phyloP scores from a whole-genome alignment of 805 yeast species.

The Phaffomyces thermotolerans region DNA sequence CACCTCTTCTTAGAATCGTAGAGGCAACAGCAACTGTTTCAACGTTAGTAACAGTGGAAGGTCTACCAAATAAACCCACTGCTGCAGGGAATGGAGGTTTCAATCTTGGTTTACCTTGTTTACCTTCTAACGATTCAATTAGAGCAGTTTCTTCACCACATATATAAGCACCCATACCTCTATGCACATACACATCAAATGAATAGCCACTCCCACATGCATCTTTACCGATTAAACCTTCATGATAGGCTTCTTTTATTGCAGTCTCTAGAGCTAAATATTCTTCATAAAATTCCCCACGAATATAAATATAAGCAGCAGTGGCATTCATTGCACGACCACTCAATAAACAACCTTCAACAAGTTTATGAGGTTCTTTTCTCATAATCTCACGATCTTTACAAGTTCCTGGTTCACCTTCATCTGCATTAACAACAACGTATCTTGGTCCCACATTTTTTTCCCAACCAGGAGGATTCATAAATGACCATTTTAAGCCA shows the following conservation, averaged over 20 bases:
- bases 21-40: slow-evolving; percentile 91
- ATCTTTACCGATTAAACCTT: slow-evolving; percentile 73
- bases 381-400: slow-evolving; percentile 88
- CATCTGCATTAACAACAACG: slow-evolving; percentile 87
- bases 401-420: slow-evolving; percentile 93
- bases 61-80: slow-evolving; percentile 86
- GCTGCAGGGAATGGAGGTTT: slow-evolving; percentile 97
- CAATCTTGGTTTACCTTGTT: slow-evolving; percentile 88
- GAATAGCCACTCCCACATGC: slow-evolving; percentile 85
- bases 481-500: slow-evolving; percentile 86
- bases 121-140: slow-evolving; percentile 85
- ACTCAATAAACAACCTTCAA: slow-evolving; percentile 85
- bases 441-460: slow-evolving; percentile 85
- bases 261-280: slow-evolving; percentile 68
- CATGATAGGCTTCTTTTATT: slow-evolving; percentile 80
- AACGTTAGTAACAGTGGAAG: slow-evolving; percentile 85
- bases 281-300: slow-evolving; percentile 88
- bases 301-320: slow-evolving; percentile 84
- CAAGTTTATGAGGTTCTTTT: slow-evolving; percentile 86
- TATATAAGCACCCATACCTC: slow-evolving; percentile 91
- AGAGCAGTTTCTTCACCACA: slow-evolving; percentile 92
- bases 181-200: slow-evolving; percentile 77
- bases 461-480: slow-evolving; percentile 96
- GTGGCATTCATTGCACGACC: slow-evolving; percentile 92
- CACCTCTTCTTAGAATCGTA: slow-evolving; percentile 83